A percentile compares a stretch with the other conserved stretches of the same genome.
phyloP scores from a whole-genome alignment of 1,284 basidiomycete species.

The Ustilago bromivora region DNA sequence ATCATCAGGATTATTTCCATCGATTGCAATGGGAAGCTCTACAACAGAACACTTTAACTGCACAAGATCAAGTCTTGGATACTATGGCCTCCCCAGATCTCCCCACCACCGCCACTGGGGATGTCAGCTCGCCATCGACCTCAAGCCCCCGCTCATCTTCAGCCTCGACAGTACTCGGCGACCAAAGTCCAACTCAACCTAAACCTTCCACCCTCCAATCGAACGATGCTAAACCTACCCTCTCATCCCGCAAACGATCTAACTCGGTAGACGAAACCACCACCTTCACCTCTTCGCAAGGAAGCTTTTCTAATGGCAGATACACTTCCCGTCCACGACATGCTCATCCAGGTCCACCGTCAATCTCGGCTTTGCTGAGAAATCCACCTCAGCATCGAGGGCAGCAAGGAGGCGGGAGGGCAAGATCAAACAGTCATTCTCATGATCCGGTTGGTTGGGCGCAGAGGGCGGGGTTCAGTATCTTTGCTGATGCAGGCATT shows the following conservation, averaged over 20 bases:
- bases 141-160: conserved; percentile 11
- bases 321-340: conserved; percentile 35
- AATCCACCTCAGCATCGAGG: conserved; percentile 16
- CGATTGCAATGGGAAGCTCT: conserved; percentile 45
- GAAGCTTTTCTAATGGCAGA: conserved; percentile 24
- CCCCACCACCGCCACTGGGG: background rate
- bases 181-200: conserved; percentile 16
- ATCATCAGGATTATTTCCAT: conserved; percentile 48
- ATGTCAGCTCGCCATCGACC: conserved; percentile 10
- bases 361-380: conserved; percentile 8
- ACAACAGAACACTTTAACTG: conserved; percentile 8
- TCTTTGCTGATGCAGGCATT: conserved; percentile 30
- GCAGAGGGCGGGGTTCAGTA: conserved; percentile 12
- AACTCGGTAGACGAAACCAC: conserved; percentile 32
- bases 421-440: conserved; percentile 26
- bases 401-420: background rate
- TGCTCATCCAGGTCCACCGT: conserved; percentile 41
- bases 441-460: conserved; percentile 24
- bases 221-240: background rate
- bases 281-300: background rate
- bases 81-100: conserved; percentile 11
- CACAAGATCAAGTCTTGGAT: background rate
- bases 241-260: conserved; percentile 20
- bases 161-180: conserved; percentile 12
- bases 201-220: conserved; percentile 5